Evolutionary conservation across 495 filamentous ascomycete genomes (phyloP).

Genomic region (Talaromyces trachyspermus): DNA sequence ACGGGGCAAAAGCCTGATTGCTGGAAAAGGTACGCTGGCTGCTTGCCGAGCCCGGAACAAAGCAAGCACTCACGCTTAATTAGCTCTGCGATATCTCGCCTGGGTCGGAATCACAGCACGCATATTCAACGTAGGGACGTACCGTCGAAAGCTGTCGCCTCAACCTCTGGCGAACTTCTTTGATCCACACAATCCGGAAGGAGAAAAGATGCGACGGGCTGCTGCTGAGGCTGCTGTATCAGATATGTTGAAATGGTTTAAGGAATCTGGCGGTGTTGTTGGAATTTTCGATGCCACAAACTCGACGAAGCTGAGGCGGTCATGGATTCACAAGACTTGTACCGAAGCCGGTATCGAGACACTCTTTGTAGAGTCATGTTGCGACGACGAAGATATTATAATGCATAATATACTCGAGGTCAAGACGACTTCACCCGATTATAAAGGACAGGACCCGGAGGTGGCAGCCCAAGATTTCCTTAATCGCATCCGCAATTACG

Average conservation of each 20-base stretch:
- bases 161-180: conserved; percentile 89
- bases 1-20: conserved; percentile 92
- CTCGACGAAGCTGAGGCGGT: conserved; percentile 76
- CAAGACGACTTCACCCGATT: conserved; percentile 94
- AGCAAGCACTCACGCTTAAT: neutral
- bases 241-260: conserved; percentile 92
- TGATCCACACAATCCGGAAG: conserved; percentile 77
- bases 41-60: conserved; percentile 14
- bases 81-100: conserved; percentile 88
- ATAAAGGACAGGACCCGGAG: conserved; percentile 89
- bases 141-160: conserved; percentile 79
- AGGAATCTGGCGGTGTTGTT: conserved; percentile 61
- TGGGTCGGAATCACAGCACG: conserved; percentile 92
- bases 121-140: conserved; percentile 94
- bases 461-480: conserved; percentile 83
- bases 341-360: conserved; percentile 70
- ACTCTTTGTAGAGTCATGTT: conserved; percentile 91
- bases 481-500: conserved; percentile 91
- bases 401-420: conserved; percentile 97
- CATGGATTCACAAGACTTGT: conserved; percentile 82
- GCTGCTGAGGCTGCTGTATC: conserved; percentile 83
- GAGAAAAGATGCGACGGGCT: conserved; percentile 77
- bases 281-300: conserved; percentile 95
- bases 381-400: conserved; percentile 88
- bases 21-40: conserved; percentile 72